These are phyloP conservation scores for Trametes punicea DNA, from an alignment of 768 basidiomycete species.

Conservation along the genomic window DNA sequence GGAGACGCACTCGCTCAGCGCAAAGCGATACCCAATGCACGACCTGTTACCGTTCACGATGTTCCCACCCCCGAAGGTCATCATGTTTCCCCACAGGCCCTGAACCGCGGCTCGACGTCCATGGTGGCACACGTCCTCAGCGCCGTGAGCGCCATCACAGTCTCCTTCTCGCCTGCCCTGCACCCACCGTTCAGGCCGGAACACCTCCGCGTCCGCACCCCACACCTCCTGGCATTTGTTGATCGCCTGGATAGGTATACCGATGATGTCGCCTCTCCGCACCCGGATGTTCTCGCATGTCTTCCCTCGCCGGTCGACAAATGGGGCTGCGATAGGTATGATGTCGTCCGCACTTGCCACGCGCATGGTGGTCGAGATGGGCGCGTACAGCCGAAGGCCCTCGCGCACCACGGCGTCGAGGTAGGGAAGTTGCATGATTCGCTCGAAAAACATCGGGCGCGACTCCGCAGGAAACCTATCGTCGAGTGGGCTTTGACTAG, in stretches of 20 bases:
- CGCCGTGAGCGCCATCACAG: background rate
- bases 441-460: slow-evolving; percentile 19
- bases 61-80: slow-evolving; percentile 58
- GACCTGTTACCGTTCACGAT: slow-evolving; percentile 49
- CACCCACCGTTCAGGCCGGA: slow-evolving; percentile 41
- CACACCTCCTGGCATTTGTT: slow-evolving; percentile 55
- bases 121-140: background rate
- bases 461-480: background rate
- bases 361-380: slow-evolving; percentile 59
- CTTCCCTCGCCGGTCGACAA: slow-evolving; percentile 25
- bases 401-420: slow-evolving; percentile 64
- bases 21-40: slow-evolving; percentile 62
- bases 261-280: slow-evolving; percentile 50
- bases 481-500: background rate
- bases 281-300: slow-evolving; percentile 18
- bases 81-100: slow-evolving; percentile 50
- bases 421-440: slow-evolving; percentile 37
- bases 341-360: slow-evolving; percentile 43
- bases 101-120: slow-evolving; percentile 47
- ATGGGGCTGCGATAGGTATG: slow-evolving; percentile 45
- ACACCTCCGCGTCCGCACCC: slow-evolving; percentile 63
- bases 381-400: slow-evolving; percentile 50
- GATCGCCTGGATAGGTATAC: slow-evolving; percentile 56
- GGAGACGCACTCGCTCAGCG: slow-evolving; percentile 52
- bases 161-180: too few relatives aligned